Conservation (phyloP, 352 stramenopile genomes). For the Thalassiosira exigua region DNA sequence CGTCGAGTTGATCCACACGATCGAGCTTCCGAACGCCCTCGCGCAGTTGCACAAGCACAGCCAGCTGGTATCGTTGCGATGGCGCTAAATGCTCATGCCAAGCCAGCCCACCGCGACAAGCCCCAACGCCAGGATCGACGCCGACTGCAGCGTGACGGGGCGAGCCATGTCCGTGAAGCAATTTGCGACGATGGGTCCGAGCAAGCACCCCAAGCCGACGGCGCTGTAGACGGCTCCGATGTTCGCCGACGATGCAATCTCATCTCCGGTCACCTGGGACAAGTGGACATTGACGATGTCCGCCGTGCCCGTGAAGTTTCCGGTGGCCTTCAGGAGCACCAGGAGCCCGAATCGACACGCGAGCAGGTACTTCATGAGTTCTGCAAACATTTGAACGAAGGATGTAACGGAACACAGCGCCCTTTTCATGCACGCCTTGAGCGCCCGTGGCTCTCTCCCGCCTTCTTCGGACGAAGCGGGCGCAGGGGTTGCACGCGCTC, state of each 20-base stretch:
- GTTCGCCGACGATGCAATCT: background rate
- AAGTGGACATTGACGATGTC: conserved; percentile 64
- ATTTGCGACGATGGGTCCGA: conserved; percentile 55
- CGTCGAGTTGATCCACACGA: conserved; percentile 57
- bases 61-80: conserved; percentile 12
- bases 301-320: conserved; percentile 24
- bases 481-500: too few relatives aligned
- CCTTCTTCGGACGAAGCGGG: too few relatives aligned
- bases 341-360: conserved; percentile 31
- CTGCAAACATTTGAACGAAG: conserved; percentile 6
- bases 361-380: conserved; percentile 21
- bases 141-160: conserved; percentile 40
- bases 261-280: conserved; percentile 21
- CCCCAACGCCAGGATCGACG: conserved; percentile 40
- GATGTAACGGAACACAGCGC: background rate
- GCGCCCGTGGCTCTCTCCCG: too few relatives aligned
- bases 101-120: conserved; percentile 33
- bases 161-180: conserved; percentile 39
- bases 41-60: conserved; percentile 42
- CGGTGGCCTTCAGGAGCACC: conserved; percentile 52
- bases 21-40: conserved; percentile 37
- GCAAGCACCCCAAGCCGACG: conserved; percentile 56
- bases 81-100: conserved; percentile 12
- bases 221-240: conserved; percentile 34
- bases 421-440: background rate